Evolutionary conservation across 2,329 filamentous ascomycete species (phyloP).

Genomic region (Neonectria punicea): DNA sequence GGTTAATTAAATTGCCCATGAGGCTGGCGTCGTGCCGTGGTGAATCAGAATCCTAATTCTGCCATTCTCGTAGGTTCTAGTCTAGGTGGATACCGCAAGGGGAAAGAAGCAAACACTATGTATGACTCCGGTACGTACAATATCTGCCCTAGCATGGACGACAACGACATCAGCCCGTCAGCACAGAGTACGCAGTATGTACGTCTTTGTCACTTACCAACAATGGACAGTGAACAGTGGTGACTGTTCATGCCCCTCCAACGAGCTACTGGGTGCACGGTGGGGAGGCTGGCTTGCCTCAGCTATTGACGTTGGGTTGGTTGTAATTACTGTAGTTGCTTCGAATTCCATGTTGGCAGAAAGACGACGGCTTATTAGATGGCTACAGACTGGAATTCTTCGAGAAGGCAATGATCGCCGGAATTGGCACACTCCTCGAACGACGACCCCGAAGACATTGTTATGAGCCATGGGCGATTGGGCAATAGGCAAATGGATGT

Average conservation of each 20-base stretch:
- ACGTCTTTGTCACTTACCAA: not conserved
- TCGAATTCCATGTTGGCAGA: too few relatives aligned
- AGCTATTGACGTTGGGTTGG: too few relatives aligned
- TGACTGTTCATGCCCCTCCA: not conserved
- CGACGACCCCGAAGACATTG: slow-evolving; percentile 1
- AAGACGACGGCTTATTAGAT: not conserved
- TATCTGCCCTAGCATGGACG: not conserved
- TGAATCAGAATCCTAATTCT: not conserved
- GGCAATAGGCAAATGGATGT: not conserved
- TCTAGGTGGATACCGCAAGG: slow-evolving; percentile 8
- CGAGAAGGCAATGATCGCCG: not conserved
- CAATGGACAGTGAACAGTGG: not conserved
- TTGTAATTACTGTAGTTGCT: too few relatives aligned
- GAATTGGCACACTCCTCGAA: not conserved
- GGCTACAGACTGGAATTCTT: not conserved
- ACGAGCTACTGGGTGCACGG: not conserved
- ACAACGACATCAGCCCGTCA: not conserved
- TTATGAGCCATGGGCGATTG: not conserved
- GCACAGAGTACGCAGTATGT: not conserved
- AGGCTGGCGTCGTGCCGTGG: not conserved
- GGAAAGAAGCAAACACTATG: not conserved
- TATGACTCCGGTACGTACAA: not conserved
- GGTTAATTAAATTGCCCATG: not conserved
- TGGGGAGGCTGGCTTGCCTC: not conserved
- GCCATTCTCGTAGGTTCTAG: slow-evolving; percentile 11